Base-by-base conservation (phyloP, 306 rosid species). In the Boehmeria nivea region DNA sequence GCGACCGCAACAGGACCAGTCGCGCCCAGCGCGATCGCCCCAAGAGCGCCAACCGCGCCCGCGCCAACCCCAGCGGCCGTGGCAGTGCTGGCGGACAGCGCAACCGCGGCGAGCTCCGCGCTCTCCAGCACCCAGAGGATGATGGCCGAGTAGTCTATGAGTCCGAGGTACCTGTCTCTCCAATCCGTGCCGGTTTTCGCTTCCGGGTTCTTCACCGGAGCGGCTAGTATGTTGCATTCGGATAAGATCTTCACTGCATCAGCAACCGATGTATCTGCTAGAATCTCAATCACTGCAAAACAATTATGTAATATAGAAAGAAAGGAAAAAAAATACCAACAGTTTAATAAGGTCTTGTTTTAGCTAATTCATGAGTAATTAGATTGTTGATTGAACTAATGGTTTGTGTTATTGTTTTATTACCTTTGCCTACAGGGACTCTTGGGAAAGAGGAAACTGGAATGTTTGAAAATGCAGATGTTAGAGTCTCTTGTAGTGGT, bases 121-220 rank as follows among this genome's bases (percentile, higher is more conserved):
- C 78, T 60, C 74, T 91, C 96, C 89, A 91, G 50, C 71, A 87
- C 96, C 98, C 98, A 87, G 58, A 84, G 79, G 72, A 87, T 57
- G 28, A 84, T 71, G 38, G 87, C 89, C 4, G 94, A 74, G 75
- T 91, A 87, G 60, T 91, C 96, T 55, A 91, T 76, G 74, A 80
- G 69, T 50, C 98, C 98, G 18, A 91, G 79, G 77, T 91, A 87
- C 68, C 83, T 74, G 25, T 53, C 86, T 71, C 72, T 87, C 98
- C 96, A 91, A 67, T 80, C 72, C 40, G 81, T 61, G 65, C 70
- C 64, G 17, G 24, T 48, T 55, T 31, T 75, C 56, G 94, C 77
- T 28, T 76, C 54, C 18, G 87, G 79, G 45, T 74, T 81, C 45
- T 44, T 78, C 16, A 87, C 98, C 11, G 96, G 96, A 45, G 98